Conservation (phyloP, 108 stramenopile species). For the Nitzschia sp. region DNA sequence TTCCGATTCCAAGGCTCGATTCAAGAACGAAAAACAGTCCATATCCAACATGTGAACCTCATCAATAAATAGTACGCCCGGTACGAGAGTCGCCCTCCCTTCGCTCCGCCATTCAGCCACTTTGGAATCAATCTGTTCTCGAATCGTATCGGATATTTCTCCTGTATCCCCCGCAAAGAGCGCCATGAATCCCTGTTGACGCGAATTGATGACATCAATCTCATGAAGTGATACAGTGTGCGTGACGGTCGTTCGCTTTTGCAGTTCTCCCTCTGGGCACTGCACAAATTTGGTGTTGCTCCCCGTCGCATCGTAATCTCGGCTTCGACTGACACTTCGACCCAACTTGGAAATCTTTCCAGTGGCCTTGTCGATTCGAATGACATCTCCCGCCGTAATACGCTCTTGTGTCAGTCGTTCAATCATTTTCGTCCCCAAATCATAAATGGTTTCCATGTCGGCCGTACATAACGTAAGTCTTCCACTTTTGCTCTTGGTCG, state of each 20-base stretch:
- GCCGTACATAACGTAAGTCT: conserved; percentile 97
- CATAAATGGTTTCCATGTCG: conserved; percentile 99
- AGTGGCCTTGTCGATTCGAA: conserved; percentile 98
- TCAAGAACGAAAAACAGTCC: conserved; percentile 98
- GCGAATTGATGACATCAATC: conserved; percentile 99
- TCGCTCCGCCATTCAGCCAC: conserved; percentile 98
- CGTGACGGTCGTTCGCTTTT: conserved; percentile 97
- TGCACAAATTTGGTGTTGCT: conserved; percentile 97
- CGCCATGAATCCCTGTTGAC: conserved; percentile 98
- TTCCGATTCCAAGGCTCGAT: conserved; percentile 92
- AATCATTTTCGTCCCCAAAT: conserved; percentile 99
- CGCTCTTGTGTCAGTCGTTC: conserved; percentile 96
- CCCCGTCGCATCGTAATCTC: conserved; percentile 99
- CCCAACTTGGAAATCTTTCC: conserved; percentile 97
- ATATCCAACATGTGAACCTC: conserved; percentile 99
- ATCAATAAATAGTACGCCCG: conserved; percentile 99
- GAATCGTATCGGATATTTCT: conserved; percentile 96
- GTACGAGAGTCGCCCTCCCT: conserved; percentile 96
- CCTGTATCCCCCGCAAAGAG: conserved; percentile 99
- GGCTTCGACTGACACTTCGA: conserved; percentile 87
- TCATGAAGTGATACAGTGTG: conserved; percentile 97
- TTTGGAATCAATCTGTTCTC: conserved; percentile 97
- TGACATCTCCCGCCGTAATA: conserved; percentile 97
- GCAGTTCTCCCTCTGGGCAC: conserved; percentile 98
- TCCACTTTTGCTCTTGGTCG: conserved; percentile 88